Conservation (phyloP, 1,284 basidiomycete genomes). For the Moniliophthora roreri region DNA sequence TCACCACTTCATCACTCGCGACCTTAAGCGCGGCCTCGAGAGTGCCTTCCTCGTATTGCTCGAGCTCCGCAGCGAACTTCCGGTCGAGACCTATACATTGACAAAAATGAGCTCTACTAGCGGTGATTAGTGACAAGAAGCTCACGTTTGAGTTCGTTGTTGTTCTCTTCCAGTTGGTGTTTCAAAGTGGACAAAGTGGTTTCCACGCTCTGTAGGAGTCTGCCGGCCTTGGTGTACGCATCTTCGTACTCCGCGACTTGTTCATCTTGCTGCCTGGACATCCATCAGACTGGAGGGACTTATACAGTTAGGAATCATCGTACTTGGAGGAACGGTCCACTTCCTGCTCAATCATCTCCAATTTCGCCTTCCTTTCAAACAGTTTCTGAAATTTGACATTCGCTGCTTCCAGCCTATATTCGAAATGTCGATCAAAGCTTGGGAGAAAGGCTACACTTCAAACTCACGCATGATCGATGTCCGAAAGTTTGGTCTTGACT, state of each 20-base stretch:
- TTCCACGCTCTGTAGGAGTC: constrained; percentile 61
- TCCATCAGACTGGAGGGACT: constrained; percentile 6
- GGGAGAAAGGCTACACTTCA: not conserved
- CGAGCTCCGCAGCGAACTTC: constrained; percentile 29
- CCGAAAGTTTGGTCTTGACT: constrained; percentile 59
- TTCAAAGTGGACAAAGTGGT: constrained; percentile 58
- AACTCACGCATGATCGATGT: constrained; percentile 69
- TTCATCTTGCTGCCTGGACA: constrained; percentile 73
- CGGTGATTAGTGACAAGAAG: constrained; percentile 2
- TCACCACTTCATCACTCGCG: too few species aligned
- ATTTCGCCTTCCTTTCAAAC: constrained; percentile 55
- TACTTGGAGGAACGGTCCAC: constrained; percentile 62
- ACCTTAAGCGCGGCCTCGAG: too few species aligned
- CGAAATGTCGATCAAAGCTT: constrained; percentile 6
- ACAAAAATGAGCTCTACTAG: not conserved
- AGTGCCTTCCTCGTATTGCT: too few species aligned
- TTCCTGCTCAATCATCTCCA: constrained; percentile 72
- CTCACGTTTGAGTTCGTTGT: constrained; percentile 63
- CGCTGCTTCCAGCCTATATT: constrained; percentile 31
- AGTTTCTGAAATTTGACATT: constrained; percentile 65
- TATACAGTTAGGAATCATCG: constrained; percentile 23
- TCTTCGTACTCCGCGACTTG: constrained; percentile 58
- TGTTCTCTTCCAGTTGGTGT: constrained; percentile 61
- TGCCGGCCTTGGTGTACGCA: constrained; percentile 48
- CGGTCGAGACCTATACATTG: constrained; percentile 55